These are phyloP conservation scores for Metarhizium guizhouense DNA, from an alignment of 2,329 filamentous ascomycete genomes.

Conservation along the genomic window DNA sequence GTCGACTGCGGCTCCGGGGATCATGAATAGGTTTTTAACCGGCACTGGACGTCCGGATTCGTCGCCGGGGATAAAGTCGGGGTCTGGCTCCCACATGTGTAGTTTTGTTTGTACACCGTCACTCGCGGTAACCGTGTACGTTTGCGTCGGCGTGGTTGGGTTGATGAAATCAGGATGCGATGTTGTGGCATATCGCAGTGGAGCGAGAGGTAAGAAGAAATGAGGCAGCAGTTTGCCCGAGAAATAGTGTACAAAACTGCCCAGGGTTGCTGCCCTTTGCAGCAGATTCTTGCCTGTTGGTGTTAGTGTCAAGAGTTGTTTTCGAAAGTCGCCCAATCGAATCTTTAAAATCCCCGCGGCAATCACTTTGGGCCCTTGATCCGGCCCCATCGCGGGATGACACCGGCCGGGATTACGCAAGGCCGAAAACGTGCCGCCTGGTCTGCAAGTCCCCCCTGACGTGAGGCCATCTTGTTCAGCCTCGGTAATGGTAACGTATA, in stretches of 20 bases:
- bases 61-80: slow-evolving; percentile 22
- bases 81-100: slow-evolving; percentile 47
- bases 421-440: not conserved
- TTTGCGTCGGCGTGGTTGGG: slow-evolving; percentile 33
- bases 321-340: slow-evolving; percentile 40
- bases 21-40: slow-evolving; percentile 45
- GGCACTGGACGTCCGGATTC: slow-evolving; percentile 2
- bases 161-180: slow-evolving; percentile 42
- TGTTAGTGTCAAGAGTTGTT: slow-evolving; percentile 43
- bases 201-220: slow-evolving; percentile 44
- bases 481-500: slow-evolving; percentile 51
- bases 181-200: slow-evolving; percentile 44
- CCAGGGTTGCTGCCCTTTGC: slow-evolving; percentile 33
- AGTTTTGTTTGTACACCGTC: slow-evolving; percentile 45
- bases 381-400: not conserved
- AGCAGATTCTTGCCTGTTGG: slow-evolving; percentile 38
- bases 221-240: slow-evolving; percentile 41
- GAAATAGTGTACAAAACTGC: slow-evolving; percentile 48
- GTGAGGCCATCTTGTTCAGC: not conserved
- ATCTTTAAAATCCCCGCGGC: slow-evolving; percentile 52
- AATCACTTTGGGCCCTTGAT: slow-evolving; percentile 14
- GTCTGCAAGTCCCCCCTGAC: not conserved
- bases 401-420: no score
- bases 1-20: slow-evolving; percentile 54
- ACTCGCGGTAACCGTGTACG: slow-evolving; percentile 36